Base-by-base conservation (phyloP, 2,329 filamentous ascomycete genomes). In the Trichoderma semiorbis region DNA sequence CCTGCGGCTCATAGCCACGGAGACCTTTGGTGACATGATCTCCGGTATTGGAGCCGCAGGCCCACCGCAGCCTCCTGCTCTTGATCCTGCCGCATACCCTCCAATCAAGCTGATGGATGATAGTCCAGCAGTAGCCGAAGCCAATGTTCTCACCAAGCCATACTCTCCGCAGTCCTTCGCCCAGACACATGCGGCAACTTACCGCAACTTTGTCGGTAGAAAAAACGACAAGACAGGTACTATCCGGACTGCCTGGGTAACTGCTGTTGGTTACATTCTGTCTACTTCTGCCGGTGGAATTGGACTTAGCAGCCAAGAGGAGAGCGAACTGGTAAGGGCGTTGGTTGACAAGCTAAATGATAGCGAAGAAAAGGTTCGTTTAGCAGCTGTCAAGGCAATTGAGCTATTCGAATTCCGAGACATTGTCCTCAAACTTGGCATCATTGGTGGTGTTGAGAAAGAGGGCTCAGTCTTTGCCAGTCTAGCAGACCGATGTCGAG, bases 11-110 rank as follows among this genome's bases (percentile, higher is more conserved):
- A 87, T 99, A 71, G 95, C 95, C 3, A 97, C 95, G 0, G 94
- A 98, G 81, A 97, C 96, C 0, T 89, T 99, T 50, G 96, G 97
- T 68, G 95, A 98, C 78, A 95, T 99, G 86, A 92, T 97, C 30
- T 92, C 95, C 53, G 95, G 95, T 7, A 97, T 98, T 79, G 95
- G 95, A 64, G 93, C 95, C 73, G 94, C 95, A 73, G 95, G 95
- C 0, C 93, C 93, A 70, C 94, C 95, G 18, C 89, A 92, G 16
- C 83, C 89, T 7, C 88, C 92, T 11, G 81, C 85, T 2, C 86
- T 97, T 78, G 94, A 98, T 77, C 93, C 95, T 14, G 88, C 92
- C 26, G 91, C 92, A 34, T 98, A 97, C 77, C 95, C 95, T n/a
- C 91, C 92, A 5, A 84, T 92, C 62, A 91, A 88, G 73, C 80